Evolutionary conservation across 495 filamentous ascomycete genomes (phyloP).

Genomic region (Ramalina peruviana): DNA sequence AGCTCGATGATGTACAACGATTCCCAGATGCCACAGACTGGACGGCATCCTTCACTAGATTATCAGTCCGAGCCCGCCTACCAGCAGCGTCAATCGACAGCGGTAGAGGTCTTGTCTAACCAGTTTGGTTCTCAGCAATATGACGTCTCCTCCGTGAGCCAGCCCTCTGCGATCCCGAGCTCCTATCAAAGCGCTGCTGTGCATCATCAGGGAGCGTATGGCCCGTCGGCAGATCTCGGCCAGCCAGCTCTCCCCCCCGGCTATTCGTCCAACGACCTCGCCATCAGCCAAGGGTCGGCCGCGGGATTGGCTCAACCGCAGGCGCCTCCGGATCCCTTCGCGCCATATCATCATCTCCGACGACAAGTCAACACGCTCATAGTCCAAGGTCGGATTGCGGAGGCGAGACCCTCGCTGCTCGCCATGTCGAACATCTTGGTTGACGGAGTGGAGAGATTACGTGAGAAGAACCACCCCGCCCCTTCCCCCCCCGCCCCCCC

Average conservation of each 20-base stretch:
- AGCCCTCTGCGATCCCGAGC: slow-evolving; percentile 36
- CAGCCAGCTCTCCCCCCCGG: slow-evolving; percentile 35
- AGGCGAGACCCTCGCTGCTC: slow-evolving; percentile 59
- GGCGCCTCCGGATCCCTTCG: slow-evolving; percentile 11
- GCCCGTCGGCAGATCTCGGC: slow-evolving; percentile 36
- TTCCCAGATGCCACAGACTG: slow-evolving; percentile 40
- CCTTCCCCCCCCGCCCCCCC: no score
- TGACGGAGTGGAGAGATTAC: slow-evolving; percentile 65
- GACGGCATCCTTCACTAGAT: slow-evolving; percentile 60
- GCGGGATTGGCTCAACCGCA: slow-evolving; percentile 11
- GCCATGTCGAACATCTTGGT: slow-evolving; percentile 78
- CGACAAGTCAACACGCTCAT: slow-evolving; percentile 61
- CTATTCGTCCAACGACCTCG: slow-evolving; percentile 38
- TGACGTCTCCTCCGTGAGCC: slow-evolving; percentile 54
- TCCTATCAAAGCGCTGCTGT: slow-evolving; percentile 41
- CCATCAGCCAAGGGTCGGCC: slow-evolving; percentile 30
- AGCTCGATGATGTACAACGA: not conserved
- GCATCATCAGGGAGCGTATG: slow-evolving; percentile 37
- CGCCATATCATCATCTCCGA: not conserved
- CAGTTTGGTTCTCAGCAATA: slow-evolving; percentile 60
- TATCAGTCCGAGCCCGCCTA: slow-evolving; percentile 53
- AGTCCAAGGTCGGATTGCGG: slow-evolving; percentile 53
- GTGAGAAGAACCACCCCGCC: slow-evolving; percentile 35
- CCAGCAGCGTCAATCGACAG: slow-evolving; percentile 63
- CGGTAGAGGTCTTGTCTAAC: slow-evolving; percentile 62